phyloP scores from a whole-genome alignment of 1,139 yeast species.

The Suzukiozyma palmioleophila region DNA sequence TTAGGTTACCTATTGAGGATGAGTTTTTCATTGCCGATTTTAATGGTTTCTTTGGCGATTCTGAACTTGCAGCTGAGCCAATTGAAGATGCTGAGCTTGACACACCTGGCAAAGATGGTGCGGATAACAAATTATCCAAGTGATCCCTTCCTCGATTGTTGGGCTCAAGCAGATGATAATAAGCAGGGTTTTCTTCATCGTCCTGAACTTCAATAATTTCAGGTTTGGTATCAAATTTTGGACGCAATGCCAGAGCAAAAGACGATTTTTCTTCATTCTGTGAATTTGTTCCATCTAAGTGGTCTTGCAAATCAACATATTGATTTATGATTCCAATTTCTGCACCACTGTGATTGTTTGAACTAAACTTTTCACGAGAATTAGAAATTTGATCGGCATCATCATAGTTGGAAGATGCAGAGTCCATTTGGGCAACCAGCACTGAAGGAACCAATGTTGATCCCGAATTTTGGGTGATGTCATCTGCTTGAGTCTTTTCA shows the following conservation, averaged over 20 bases:
- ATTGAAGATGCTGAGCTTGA: constrained; percentile 29
- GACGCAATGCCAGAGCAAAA: constrained; percentile 26
- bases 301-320: constrained; percentile 12
- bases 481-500: not conserved
- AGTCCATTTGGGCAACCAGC: not conserved
- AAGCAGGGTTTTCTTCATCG: not conserved
- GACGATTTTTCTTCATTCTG: constrained; percentile 14
- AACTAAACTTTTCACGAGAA: constrained; percentile 5
- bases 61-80: constrained; percentile 25
- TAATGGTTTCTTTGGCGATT: constrained; percentile 37
- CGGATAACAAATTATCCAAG: constrained; percentile 13
- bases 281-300: not conserved
- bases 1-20: constrained; percentile 21
- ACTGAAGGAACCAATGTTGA: constrained; percentile 2
- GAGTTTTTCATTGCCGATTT: constrained; percentile 65
- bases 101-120: constrained; percentile 10
- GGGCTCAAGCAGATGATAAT: not conserved
- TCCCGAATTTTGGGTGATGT: constrained; percentile 1
- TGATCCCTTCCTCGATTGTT: constrained; percentile 3
- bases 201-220: constrained; percentile 18
- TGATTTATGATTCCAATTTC: constrained; percentile 22
- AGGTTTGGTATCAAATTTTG: constrained; percentile 30
- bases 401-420: constrained; percentile 1
- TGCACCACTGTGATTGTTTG: constrained; percentile 8
- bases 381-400: not conserved